Base-by-base conservation (phyloP, 106 monocot genomes). In the Ottelia alismoides region DNA sequence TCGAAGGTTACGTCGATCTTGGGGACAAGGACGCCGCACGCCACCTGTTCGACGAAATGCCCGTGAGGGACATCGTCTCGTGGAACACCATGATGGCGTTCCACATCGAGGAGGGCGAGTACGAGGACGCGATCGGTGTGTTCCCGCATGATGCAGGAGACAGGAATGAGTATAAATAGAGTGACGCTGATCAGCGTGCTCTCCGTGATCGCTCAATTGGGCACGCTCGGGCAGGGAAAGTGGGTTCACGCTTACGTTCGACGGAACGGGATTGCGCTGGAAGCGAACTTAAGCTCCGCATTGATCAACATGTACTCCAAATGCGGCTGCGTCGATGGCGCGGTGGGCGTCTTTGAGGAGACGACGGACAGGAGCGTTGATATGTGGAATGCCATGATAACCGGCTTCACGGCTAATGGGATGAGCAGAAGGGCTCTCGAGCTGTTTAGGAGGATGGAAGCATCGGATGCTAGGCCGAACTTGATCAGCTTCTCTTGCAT, bases 221-320 rank as follows among this genome's bases (percentile, higher is more conserved):
- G 76, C 5, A 74, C 76, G 17, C 25, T 85, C 25, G 67, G 49
- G 2, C 80, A 67, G 9, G 80, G 85, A 10, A 56, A 57, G 25
- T 85, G 80, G 85, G 40, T 60, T 2, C 85, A 85, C 46, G 73
- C 67, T 17, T 85, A 73, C 47, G 30, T 77, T 12, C 23, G 24
- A 9, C 58, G 65, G 28, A 51, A 53, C 18, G 45, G 56, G 0
- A 65, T 80, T 2, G 76, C 71, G 46, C 43, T 80, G 1, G 74
- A 85, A 22, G 76, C 72, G 48, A 73, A 71, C 22, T 53, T 77
- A 11, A 43, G 52, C 32, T 80, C 85, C 0, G 73, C 80, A 4
- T 29, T 85, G 60, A 80, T 85, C 17, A 71, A 76, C 53, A 85
- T 85, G 85, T 85, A 85, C 47, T 73, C 80, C 24, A 85, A 80